Evolutionary conservation across 1,284 basidiomycete genomes (phyloP), one percentile per base, ranked within the genome.

Genomic region (Anthracocystis panici-leucophaei): DNA sequence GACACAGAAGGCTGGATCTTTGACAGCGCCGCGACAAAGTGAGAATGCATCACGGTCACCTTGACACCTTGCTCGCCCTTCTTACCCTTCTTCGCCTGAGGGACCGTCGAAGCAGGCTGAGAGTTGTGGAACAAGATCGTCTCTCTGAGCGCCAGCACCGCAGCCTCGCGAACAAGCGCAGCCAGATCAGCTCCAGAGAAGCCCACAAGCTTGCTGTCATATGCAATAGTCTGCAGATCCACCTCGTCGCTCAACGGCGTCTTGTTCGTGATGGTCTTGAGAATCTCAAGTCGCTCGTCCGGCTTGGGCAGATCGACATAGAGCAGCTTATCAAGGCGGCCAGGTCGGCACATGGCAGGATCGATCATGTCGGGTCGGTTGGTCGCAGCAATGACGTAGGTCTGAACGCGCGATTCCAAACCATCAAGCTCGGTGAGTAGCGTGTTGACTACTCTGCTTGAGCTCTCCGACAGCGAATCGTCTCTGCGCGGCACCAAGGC

Each of bases 341-440:
- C 96, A 0, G 96, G 96, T 18, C 95, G 92, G 61, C 95, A 94
- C 95, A 98, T 97, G 5, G 96, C 96, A 0, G 96, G 96, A 84
- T 98, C 96, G 74, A 98, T 95, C 91, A 98, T 97, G 87, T 98
- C 96, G 0, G 96, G 96, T n/a, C 96, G 89, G 86, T 99, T 98
- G 5, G 96, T 99, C 1, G 96, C 96, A 0, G 92, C 96, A 75
- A 98, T 95, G 27, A 98, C 95, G 83, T 96, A 97, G 57, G 98
- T 95, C 93, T 95, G 66, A 16, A 79, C 82, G 18, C 95, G 90
- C 0, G 91, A 88, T 77, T 97, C 94, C 35, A 98, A 91, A 0
- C 96, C 96, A 82, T 98, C 96, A 27, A 98, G 90, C 86, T 98
- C 96, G 1, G 96, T 97, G 2, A 98, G 89, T 9, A 99, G 90